These are phyloP conservation scores for Calonectria montana DNA, from an alignment of 2,329 filamentous ascomycete species.

Conservation along the genomic window DNA sequence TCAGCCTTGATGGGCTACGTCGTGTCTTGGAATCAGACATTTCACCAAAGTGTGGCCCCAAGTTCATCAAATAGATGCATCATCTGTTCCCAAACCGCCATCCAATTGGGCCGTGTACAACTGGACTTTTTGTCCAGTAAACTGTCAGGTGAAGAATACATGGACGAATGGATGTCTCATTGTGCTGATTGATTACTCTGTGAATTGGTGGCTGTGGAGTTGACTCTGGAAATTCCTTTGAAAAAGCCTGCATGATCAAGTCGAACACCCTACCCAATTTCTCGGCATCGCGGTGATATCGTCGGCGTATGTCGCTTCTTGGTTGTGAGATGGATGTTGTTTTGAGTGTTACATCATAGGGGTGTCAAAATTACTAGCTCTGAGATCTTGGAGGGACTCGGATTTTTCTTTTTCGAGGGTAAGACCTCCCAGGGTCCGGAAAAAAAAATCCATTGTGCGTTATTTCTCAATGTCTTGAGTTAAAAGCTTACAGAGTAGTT, in stretches of 20 bases:
- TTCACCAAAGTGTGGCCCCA: neutral
- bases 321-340: neutral
- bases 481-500: neutral
- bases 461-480: neutral
- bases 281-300: neutral
- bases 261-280: neutral
- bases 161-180: neutral
- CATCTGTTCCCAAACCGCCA: neutral
- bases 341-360: neutral
- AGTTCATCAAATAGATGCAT: neutral
- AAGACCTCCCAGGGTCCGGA: neutral
- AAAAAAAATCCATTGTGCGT: neutral
- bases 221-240: neutral
- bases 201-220: neutral
- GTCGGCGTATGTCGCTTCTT: neutral
- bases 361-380: neutral
- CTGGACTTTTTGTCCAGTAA: conserved; percentile 5
- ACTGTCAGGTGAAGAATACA: neutral
- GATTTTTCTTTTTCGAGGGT: neutral
- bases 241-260: neutral
- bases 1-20: neutral
- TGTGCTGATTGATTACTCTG: neutral
- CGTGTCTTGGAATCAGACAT: neutral
- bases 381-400: neutral
- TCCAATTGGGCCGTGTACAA: neutral